Conservation (phyloP, 1,139 yeast genomes). For the Entelexis paramagnoliae region DNA sequence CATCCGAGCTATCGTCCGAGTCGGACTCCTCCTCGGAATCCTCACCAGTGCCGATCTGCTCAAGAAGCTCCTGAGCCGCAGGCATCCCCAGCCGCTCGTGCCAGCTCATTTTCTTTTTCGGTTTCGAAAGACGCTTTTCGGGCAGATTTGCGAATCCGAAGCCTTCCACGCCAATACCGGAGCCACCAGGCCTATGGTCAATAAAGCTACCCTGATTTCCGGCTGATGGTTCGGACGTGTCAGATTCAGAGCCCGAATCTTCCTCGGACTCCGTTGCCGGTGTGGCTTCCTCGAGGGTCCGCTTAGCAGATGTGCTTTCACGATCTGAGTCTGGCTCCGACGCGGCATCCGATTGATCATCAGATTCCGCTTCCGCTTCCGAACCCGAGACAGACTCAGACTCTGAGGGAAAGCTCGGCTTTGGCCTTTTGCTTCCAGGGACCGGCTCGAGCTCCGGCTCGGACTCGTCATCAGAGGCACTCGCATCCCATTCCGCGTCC, state of each 20-base stretch:
- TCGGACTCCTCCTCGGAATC: slow-evolving; percentile 17
- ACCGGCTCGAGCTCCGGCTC: background rate
- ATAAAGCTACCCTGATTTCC: slow-evolving; percentile 43
- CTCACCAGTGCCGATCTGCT: slow-evolving; percentile 22
- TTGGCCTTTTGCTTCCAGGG: background rate
- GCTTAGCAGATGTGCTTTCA: too few relatives aligned
- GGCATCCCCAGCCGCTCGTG: slow-evolving; percentile 42
- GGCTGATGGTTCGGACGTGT: slow-evolving; percentile 20
- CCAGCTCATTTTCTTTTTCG: slow-evolving; percentile 45
- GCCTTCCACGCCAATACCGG: slow-evolving; percentile 32
- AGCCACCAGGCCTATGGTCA: slow-evolving; percentile 54
- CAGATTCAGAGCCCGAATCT: background rate
- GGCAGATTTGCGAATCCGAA: slow-evolving; percentile 58
- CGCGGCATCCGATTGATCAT: background rate
- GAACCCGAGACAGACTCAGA: slow-evolving; percentile 1
- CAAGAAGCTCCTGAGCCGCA: slow-evolving; percentile 23
- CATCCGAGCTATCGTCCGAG: slow-evolving; percentile 10
- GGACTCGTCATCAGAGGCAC: background rate
- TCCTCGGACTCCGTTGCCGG: background rate
- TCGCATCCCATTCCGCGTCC: background rate
- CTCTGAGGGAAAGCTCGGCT: slow-evolving; percentile 5
- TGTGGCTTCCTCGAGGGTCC: too few relatives aligned
- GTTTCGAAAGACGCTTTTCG: slow-evolving; percentile 38
- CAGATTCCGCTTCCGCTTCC: background rate
- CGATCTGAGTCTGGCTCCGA: background rate